Evolutionary conservation across 331 rosid species (phyloP).

Genomic region (Pyrus hybrid): DNA sequence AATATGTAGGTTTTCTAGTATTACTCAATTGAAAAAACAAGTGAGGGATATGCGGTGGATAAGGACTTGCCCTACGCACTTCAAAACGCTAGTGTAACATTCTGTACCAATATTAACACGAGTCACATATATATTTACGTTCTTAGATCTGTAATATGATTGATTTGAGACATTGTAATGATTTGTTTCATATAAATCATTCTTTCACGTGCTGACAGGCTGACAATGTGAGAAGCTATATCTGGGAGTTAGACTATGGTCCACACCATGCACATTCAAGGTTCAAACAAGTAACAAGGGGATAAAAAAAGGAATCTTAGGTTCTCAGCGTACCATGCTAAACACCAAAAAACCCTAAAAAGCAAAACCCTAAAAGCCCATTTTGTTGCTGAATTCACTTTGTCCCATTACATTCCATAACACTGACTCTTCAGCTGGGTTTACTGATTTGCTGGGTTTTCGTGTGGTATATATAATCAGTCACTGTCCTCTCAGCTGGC

Average conservation of each 20-base stretch:
- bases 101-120: background rate
- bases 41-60: no score
- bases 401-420: background rate
- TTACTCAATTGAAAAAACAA: no score
- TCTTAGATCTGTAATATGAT: no score
- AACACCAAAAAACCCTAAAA: background rate
- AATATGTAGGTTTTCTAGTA: no score
- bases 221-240: background rate
- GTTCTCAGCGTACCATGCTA: background rate
- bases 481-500: conserved; percentile 2
- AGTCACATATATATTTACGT: background rate
- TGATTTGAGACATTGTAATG: no score
- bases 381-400: conserved; percentile 11
- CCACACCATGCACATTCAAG: background rate
- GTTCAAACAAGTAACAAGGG: background rate
- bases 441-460: background rate
- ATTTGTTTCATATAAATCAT: background rate
- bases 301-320: background rate
- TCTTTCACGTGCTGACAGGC: background rate
- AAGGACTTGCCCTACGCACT: no score
- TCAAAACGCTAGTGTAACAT: no score
- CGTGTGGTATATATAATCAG: background rate
- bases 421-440: background rate
- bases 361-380: conserved; percentile 12
- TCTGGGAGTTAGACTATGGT: background rate